Evolutionary conservation across 2,329 filamentous ascomycete genomes (phyloP).

Genomic region (Aspergillus viridinutans): DNA sequence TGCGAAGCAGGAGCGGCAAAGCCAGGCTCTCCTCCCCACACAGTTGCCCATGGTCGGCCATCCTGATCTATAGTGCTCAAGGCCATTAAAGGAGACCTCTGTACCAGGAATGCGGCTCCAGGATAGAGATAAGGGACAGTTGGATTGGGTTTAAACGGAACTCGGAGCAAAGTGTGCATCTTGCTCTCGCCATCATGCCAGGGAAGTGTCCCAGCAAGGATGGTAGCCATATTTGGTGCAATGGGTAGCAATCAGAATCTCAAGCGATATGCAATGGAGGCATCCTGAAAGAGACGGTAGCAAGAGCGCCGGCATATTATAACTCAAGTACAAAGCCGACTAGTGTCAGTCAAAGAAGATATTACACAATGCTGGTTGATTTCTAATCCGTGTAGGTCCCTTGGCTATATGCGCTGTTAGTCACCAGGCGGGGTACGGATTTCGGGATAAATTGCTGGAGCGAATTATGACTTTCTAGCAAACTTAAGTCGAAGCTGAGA

Average conservation of each 20-base stretch:
- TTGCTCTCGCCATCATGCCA: constrained; percentile 65
- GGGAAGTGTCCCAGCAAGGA: constrained; percentile 18
- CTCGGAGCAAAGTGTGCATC: constrained; percentile 60
- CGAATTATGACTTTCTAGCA: no score
- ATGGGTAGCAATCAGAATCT: not conserved
- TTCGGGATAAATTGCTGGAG: not conserved
- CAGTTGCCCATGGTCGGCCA: constrained; percentile 67
- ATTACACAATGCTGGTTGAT: not conserved
- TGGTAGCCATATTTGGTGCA: constrained; percentile 16
- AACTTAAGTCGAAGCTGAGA: no score
- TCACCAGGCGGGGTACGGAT: not conserved
- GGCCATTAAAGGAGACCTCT: constrained; percentile 63
- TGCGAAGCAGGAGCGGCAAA: constrained; percentile 62
- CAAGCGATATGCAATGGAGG: no score
- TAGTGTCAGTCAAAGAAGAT: not conserved
- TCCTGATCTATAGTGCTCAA: constrained; percentile 66
- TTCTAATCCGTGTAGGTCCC: not conserved
- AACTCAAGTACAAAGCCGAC: not conserved
- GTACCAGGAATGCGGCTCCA: constrained; percentile 58
- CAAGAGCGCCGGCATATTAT: no score
- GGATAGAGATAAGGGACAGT: constrained; percentile 60
- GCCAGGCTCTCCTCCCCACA: constrained; percentile 71
- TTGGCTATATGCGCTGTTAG: not conserved
- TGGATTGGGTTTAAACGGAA: constrained; percentile 61
- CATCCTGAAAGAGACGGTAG: no score